These are phyloP conservation scores for Castanea mollissima DNA, from an alignment of 306 rosid genomes.

Conservation along the genomic window DNA sequence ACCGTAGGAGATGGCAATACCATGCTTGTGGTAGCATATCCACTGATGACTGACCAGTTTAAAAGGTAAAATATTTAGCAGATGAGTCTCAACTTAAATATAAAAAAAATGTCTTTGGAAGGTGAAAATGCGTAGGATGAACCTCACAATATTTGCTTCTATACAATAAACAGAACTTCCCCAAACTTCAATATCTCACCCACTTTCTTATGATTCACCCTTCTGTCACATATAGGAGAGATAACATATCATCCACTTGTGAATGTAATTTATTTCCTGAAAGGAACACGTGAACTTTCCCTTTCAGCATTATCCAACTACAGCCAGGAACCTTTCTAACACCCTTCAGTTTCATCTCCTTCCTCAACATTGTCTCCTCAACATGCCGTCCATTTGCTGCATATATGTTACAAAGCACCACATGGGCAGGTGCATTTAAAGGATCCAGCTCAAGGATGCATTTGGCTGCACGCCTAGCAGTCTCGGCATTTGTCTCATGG, in stretches of 20 bases:
- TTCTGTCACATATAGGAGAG: constrained; percentile 6
- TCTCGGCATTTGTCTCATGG: constrained; percentile 37
- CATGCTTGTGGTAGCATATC: not conserved
- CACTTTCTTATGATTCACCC: constrained; percentile 6
- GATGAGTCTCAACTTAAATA: not conserved
- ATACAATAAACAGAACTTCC: not conserved
- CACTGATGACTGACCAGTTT: not conserved
- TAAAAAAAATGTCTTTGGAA: not conserved
- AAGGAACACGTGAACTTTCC: constrained; percentile 43
- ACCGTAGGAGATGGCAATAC: not conserved
- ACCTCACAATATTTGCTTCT: not conserved
- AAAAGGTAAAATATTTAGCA: not conserved
- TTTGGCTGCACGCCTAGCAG: constrained; percentile 56
- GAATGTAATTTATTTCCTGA: constrained; percentile 46
- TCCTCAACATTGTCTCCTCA: constrained; percentile 57
- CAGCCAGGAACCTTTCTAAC: constrained; percentile 72
- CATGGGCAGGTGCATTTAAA: constrained; percentile 65
- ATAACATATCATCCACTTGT: constrained; percentile 30
- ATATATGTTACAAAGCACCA: constrained; percentile 58
- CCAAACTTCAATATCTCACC: not conserved
- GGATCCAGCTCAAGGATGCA: constrained; percentile 60
- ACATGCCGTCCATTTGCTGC: constrained; percentile 48
- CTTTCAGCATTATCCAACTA: constrained; percentile 68
- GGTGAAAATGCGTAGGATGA: not conserved
- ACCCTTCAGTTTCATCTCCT: constrained; percentile 65